Conservation (phyloP, 2,329 filamentous ascomycete species). For the Ceratocystis albifundus region DNA sequence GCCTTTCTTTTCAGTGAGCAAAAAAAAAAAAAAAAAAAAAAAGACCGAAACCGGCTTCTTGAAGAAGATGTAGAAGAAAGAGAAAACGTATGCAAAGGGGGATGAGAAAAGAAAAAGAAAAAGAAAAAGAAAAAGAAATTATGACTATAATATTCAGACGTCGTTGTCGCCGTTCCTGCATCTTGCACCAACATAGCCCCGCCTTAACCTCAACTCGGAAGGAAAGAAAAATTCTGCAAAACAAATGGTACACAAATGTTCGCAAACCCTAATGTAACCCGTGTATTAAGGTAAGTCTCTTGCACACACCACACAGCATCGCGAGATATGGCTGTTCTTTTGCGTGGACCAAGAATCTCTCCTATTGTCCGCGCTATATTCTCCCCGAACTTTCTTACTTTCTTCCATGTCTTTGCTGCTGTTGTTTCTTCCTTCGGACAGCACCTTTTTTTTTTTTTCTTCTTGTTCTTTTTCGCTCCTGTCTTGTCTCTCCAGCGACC, state of each 20-base stretch:
- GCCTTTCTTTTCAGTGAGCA: background rate
- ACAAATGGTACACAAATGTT: background rate
- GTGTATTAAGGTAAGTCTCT: background rate
- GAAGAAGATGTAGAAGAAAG: background rate
- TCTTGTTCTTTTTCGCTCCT: background rate
- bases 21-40: no score
- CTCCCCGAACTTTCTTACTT: background rate
- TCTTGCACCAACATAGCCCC: background rate
- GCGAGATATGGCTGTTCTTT: background rate
- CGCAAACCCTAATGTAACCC: background rate
- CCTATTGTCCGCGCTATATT: conserved; percentile 5
- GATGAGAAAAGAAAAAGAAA: background rate
- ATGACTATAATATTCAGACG: background rate
- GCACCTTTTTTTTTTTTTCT: background rate
- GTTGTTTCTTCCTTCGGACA: background rate
- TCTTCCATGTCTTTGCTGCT: background rate
- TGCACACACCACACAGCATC: background rate
- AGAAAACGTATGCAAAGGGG: background rate
- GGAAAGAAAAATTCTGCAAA: background rate
- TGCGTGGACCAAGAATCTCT: background rate
- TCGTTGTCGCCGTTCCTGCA: background rate
- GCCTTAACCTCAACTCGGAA: background rate
- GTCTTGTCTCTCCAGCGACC: conserved; percentile 1
- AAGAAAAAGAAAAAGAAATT: conserved; percentile 4
- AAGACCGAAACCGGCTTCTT: background rate